Evolutionary conservation across 2,329 filamentous ascomycete genomes (phyloP), one percentile per base, ranked within the genome.

Genomic region (Clonostachys chloroleuca): DNA sequence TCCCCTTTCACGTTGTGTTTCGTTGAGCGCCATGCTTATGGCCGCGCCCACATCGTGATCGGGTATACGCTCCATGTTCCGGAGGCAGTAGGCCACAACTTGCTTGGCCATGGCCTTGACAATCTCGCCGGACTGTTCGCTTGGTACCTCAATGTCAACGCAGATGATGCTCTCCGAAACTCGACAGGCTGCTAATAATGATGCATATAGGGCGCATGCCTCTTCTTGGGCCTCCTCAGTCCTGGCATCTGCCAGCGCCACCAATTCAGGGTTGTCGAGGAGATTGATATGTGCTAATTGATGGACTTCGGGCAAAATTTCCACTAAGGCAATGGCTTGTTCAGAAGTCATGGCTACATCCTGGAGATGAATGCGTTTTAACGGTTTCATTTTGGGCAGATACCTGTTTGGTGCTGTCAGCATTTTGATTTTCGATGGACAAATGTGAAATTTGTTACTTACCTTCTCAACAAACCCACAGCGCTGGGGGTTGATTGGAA

Each of bases 21-120:
- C 70, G 3, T 72, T 65, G 20, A 70, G 58, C 20, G 69, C 69
- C 47, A 70, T 63, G n/a, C 70, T 63, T 45, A 73, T 65, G 34
- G 70, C 65, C 43, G 74, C 63, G 52, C 69, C 69, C 49, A 81
- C 77, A 47, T 86, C 84, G 10, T 79, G 75, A 49, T 90, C 81
- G 12, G 89, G 84, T 14, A 87, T 80, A 10, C 80, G 81, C 63
- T 96, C 90, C 74, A 99, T 86, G 58, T 99, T 99, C 48, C 88
- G 83, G 51, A 99, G 76, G 52, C 89, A 96, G 65, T 96, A 96
- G 1, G 90, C 92, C 40, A 96, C 86, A n/a, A 96, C 87, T 64
- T 96, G 92, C 59, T 92, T 95, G 1, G 91, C 92, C 56, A 96
- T 77, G 4, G 91, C 92, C 65, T 91, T 95, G 57, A 96, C 88